phyloP scores from a whole-genome alignment of 1,139 yeast genomes.

The Yamadazyma mexicana region DNA sequence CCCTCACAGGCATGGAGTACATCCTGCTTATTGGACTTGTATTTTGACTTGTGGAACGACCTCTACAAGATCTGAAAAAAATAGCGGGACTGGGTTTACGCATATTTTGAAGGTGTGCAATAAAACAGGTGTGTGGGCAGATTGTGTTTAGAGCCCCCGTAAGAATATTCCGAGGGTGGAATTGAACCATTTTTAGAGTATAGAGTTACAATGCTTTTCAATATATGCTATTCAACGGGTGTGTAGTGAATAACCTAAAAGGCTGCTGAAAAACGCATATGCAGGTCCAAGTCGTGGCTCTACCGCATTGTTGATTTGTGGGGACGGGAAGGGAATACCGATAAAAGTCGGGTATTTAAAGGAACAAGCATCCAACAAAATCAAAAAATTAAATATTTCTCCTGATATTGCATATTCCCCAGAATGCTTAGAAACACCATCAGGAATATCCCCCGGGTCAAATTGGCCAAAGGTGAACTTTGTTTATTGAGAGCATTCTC shows the following conservation, averaged over 20 bases:
- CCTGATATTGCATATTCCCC: neutral
- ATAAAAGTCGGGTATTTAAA: constrained; percentile 2
- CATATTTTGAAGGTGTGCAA: neutral
- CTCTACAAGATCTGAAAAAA: constrained; percentile 6
- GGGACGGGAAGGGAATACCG: constrained; percentile 15
- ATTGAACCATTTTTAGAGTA: too few relatives aligned
- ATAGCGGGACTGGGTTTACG: neutral
- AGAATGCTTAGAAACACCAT: constrained; percentile 4
- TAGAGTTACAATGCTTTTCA: neutral
- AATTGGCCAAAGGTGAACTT: neutral
- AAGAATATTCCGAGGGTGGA: too few relatives aligned
- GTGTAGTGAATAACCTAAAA: too few relatives aligned
- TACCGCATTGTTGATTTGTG: constrained; percentile 4
- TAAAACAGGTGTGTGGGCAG: too few relatives aligned
- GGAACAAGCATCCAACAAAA: neutral
- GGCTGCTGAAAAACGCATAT: too few relatives aligned
- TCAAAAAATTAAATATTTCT: neutral
- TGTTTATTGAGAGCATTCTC: constrained; percentile 6
- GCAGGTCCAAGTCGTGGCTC: neutral
- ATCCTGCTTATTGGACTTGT: constrained; percentile 79
- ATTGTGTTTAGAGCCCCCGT: too few relatives aligned
- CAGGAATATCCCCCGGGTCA: neutral
- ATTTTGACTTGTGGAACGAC: constrained; percentile 55
- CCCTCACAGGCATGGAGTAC: constrained; percentile 98
- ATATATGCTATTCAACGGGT: too few relatives aligned